These are phyloP conservation scores for Annulohypoxylon maeteangense DNA, from an alignment of 495 filamentous ascomycete species.

Conservation along the genomic window DNA sequence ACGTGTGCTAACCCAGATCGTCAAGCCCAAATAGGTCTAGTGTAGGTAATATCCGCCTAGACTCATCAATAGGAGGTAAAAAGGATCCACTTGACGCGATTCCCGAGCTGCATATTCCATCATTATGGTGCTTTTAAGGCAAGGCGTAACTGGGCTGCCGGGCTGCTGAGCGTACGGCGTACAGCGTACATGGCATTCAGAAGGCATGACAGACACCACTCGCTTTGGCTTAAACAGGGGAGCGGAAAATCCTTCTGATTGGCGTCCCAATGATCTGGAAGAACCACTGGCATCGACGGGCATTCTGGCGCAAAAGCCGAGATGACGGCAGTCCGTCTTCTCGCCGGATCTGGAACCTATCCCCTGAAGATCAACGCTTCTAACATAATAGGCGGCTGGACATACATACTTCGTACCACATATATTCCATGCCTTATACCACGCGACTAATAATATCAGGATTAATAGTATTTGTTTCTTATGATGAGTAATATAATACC, in stretches of 20 bases:
- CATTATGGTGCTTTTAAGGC: slow-evolving; percentile 27
- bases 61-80: slow-evolving; percentile 22
- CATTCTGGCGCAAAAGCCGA: slow-evolving; percentile 31
- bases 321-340: slow-evolving; percentile 22
- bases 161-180: no score
- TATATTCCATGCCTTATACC: slow-evolving; percentile 10
- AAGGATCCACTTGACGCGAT: slow-evolving; percentile 32
- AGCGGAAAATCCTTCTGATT: slow-evolving; percentile 23
- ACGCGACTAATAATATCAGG: slow-evolving; percentile 7
- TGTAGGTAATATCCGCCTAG: slow-evolving; percentile 35
- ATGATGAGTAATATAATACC: background rate
- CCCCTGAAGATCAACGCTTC: slow-evolving; percentile 41
- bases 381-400: background rate
- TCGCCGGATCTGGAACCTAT: slow-evolving; percentile 25
- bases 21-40: slow-evolving; percentile 40
- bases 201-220: slow-evolving; percentile 23
- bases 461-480: background rate
- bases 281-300: slow-evolving; percentile 23
- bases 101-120: slow-evolving; percentile 27
- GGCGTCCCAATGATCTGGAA: slow-evolving; percentile 41
- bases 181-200: no score
- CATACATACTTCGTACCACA: slow-evolving; percentile 4
- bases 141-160: slow-evolving; percentile 7
- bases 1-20: slow-evolving; percentile 41
- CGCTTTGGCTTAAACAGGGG: slow-evolving; percentile 18